phyloP scores from a whole-genome alignment of 768 basidiomycete species.

The Rhodotorula babjevae region DNA sequence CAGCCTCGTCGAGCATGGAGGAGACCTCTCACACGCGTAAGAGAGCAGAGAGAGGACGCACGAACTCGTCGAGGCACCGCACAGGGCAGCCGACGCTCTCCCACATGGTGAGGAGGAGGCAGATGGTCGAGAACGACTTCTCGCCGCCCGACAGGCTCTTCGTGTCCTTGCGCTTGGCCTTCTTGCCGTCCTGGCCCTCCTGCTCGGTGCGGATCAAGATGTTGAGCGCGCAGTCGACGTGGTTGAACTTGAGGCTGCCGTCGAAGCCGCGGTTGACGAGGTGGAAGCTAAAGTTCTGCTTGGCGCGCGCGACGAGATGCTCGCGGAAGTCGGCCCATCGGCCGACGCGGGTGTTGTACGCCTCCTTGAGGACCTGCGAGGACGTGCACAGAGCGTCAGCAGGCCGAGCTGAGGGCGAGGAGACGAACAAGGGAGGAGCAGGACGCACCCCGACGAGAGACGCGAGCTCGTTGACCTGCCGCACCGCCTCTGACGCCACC shows the following conservation, averaged over 20 bases:
- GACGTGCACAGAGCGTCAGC: not conserved
- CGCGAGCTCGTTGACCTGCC: conserved; percentile 56
- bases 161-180: conserved; percentile 31
- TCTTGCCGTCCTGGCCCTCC: conserved; percentile 23
- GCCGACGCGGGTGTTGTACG: conserved; percentile 61
- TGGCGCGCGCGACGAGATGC: conserved; percentile 82
- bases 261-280: conserved; percentile 66
- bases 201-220: conserved; percentile 47
- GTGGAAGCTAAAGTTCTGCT: conserved; percentile 62
- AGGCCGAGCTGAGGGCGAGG: not conserved
- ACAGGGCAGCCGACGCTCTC: conserved; percentile 90
- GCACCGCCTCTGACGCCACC: conserved; percentile 59
- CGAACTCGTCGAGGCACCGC: conserved; percentile 96
- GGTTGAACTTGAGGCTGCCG: conserved; percentile 65
- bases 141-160: conserved; percentile 79
- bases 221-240: conserved; percentile 65
- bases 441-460: conserved; percentile 36
- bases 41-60: conserved; percentile 53
- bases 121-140: conserved; percentile 94
- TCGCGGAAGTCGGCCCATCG: conserved; percentile 84
- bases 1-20: too few relatives aligned
- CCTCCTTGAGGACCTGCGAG: conserved; percentile 61
- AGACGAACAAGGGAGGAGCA: too few relatives aligned
- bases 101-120: conserved; percentile 89
- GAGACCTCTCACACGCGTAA: too few relatives aligned